Base-by-base conservation (phyloP, 2,329 filamentous ascomycete species). In the Calonectria leucothoes region DNA sequence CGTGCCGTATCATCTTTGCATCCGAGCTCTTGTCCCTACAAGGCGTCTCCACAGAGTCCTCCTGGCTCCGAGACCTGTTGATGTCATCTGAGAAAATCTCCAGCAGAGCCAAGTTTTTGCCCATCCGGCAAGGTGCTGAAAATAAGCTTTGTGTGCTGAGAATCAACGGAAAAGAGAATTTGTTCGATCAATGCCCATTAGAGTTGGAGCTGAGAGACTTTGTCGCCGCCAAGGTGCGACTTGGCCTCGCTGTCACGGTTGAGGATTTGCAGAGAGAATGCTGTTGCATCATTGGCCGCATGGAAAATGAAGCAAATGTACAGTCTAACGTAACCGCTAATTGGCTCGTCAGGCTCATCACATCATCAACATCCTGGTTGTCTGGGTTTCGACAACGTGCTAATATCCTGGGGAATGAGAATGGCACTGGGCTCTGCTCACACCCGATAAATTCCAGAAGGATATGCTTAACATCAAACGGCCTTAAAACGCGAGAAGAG, bases 11-110 rank as follows among this genome's bases (percentile, higher is more conserved):
- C 73, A 86, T 92, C 74, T 89, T 88, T 73, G 89, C 87, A 7
- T 85, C 88, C n/a, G 90, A 92, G 76, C 82, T 87, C 61, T 78
- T 86, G 51, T 88, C 86, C 4, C 81, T 83, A 17, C 84, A 84
- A 25, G 82, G 82, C 1, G 83, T 84, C 45, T 83, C 82, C 1
- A 83, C 83, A 3, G 83, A 84, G 27, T 80, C 81, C 29, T 86
- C 86, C 3, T 93, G 91, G 91, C 85, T 93, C 68, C 88, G 89
- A 73, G 91, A 93, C 77, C 81, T 93, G 6, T 83, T 93, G 66
- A 86, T 92, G 84, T 87, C 86, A 29, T 85, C 86, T 1, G 86
- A 87, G 0, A 82, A 83, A 8, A 76, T 86, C 2, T 82, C 85
- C 7, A 82, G 83, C 37, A 84, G 84, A 71, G 89, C 89, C 11